phyloP scores from a whole-genome alignment of 2,329 filamentous ascomycete species.

The Xylariomycetidae sp. region DNA sequence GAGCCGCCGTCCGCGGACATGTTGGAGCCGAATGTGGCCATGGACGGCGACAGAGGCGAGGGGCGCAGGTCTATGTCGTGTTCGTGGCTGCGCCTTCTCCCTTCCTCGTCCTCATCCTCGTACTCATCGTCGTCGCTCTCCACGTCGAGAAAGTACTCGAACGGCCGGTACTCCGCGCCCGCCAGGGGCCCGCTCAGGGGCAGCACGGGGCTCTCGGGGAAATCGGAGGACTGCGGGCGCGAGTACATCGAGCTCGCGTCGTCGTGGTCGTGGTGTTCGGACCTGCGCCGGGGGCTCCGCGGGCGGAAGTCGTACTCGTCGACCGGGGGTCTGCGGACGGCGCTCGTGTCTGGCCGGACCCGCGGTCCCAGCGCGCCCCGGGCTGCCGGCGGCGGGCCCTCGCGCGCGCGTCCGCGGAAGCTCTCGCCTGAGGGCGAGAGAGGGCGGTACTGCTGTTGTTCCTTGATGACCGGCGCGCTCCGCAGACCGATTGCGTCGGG shows the following conservation, averaged over 20 bases:
- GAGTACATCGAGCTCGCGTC: conserved; percentile 15
- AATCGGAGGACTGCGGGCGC: conserved; percentile 11
- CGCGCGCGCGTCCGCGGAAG: conserved; percentile 7
- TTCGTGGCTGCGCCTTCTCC: background rate
- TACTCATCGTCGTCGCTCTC: background rate
- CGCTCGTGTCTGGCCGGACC: conserved; percentile 7
- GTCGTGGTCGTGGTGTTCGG: background rate
- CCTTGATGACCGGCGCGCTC: too few species aligned
- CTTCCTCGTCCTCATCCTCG: background rate
- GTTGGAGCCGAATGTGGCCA: too few species aligned
- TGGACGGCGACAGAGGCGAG: too few species aligned
- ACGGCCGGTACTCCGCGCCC: conserved; percentile 7
- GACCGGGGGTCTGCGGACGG: conserved; percentile 9
- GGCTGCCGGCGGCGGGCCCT: conserved; percentile 13
- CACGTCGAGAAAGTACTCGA: background rate
- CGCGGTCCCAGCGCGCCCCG: conserved; percentile 13
- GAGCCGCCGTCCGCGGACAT: background rate
- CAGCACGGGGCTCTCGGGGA: conserved; percentile 22
- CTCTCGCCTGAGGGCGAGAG: conserved; percentile 9
- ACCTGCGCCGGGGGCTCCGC: background rate
- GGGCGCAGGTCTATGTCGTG: background rate
- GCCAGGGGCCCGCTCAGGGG: conserved; percentile 22
- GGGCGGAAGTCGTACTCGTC: conserved; percentile 13
- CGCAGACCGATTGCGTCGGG: too few species aligned
- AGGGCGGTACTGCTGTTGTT: conserved; percentile 11